Base-by-base conservation (phyloP, 345 rosid species). In the Lagerstroemia speciosa region DNA sequence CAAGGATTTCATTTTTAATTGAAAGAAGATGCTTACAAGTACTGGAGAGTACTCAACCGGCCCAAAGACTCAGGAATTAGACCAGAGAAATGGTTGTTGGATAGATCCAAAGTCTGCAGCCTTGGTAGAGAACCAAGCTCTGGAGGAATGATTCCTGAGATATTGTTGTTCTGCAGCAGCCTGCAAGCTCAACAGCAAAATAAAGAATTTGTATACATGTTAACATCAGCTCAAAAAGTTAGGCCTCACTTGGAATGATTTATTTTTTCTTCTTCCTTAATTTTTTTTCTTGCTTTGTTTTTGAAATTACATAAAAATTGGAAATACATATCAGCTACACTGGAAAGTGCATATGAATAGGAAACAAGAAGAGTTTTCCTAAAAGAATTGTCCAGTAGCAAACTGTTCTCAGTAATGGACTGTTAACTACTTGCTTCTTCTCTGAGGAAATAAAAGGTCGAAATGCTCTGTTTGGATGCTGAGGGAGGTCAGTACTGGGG, bases 101-200 rank as follows among this genome's bases (percentile, higher is more conserved):
- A 93, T 57, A 93, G 83, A 85, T 93, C 98, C 86, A 93, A 72
- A 2, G 94, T 89, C 65, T 85, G 92, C 74, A 93, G 83, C 60
- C 81, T 89, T 2, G 89, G 67, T 41, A 93, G 91, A 62, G 78
- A 64, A 29, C 89, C 94, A 26, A 93, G 78, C 74, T 86, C 88
- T 8, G 81, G 77, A 64, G 96, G 97, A 68, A 93, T 86, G 77
- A 73, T 75, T 36, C 98, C 97, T 26, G 96, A 83, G 68, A 93
- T 80, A 75, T 90, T 89, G 76, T 93, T 93, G 83, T 89, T 93
- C 82, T 93, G 97, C 88, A 93, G 72, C 71, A 87, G 79, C 81
- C 98, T 93, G 79, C 72, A 77, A 75, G 67, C 58, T 71, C 63
- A 58, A 14, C 29, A 15, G 22, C 31, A 22, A 26, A 11, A 30